A percentile compares a stretch with the other conserved stretches of the same genome.
Conservation (phyloP, 495 filamentous ascomycete species). For the Penicillium taxi region DNA sequence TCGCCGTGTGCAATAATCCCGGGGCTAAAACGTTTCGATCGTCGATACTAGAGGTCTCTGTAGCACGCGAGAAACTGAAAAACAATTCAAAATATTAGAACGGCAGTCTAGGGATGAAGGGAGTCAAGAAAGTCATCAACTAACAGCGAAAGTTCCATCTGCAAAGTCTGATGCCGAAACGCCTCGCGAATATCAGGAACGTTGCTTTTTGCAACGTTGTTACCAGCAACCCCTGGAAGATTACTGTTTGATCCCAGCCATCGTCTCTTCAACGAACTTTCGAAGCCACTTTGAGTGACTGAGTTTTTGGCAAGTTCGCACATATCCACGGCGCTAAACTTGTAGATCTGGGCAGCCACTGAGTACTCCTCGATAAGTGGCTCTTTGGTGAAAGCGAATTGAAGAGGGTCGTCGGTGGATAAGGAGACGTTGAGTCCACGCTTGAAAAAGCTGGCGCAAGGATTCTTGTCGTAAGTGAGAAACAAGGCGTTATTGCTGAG, state of each 20-base stretch:
- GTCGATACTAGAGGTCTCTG: constrained; percentile 7
- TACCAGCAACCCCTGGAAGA: constrained; percentile 67
- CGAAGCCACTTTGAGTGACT: constrained; percentile 89
- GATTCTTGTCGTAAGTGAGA: constrained; percentile 94
- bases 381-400: constrained; percentile 98
- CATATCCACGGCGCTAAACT: constrained; percentile 95
- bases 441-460: constrained; percentile 89
- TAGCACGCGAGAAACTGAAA: too few species aligned
- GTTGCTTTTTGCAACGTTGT: constrained; percentile 90
- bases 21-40: constrained; percentile 12
- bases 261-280: constrained; percentile 74
- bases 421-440: constrained; percentile 91
- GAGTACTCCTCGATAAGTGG: constrained; percentile 97
- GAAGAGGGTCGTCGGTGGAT: constrained; percentile 92
- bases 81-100: constrained; percentile 17
- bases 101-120: not conserved
- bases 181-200: constrained; percentile 86
- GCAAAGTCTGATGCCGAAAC: constrained; percentile 75
- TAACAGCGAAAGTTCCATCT: constrained; percentile 76
- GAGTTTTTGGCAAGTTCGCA: constrained; percentile 96
- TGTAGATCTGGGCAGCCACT: constrained; percentile 97
- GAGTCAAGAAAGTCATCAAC: constrained; percentile 13
- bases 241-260: constrained; percentile 78
- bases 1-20: constrained; percentile 13
- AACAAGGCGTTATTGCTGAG: constrained; percentile 97